Base-by-base conservation (phyloP, 31 red algal species). In the Endocladia muricata region DNA sequence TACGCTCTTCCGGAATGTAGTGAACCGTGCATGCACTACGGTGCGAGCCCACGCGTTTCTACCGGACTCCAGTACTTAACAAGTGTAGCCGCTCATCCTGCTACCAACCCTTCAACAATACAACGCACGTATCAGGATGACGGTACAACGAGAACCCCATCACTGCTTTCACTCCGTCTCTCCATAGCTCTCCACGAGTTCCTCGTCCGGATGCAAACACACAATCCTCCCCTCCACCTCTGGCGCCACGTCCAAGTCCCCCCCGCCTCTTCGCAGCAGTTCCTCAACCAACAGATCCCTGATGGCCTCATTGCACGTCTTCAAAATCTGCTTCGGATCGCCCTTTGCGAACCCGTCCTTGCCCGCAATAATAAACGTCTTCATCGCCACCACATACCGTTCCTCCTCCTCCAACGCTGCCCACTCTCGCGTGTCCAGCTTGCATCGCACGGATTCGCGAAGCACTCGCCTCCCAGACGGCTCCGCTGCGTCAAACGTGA, bases 401-500 rank as follows among this genome's bases (percentile, higher is more conserved):
- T 55, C 19, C 2, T 70, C 34, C 6, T 59, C 40, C 28, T 74
- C 38, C n/a, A 89, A 1, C 22, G 38, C 29, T 37, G 2, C 35
- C 64, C 55, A 51, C 34, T 54, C 41, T 39, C 56, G 55, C 22
- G 47, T 7, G 17, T 61, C 64, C 25, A 43, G 49, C 36, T 25
- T 64, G 58, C 59, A 68, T 33, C 41, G 22, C 1, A 83, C 67
- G 32, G 67, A 55, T 2, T 37, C 56, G 11, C 19, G 57, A 39
- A 65, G 67, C 15, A 93, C 40, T 1, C 89, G 74, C 43, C 37
- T 15, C 22, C 81, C 81, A 0, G 41, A 11, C 22, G 76, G 75
- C 3, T 52, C 31, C 7, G 44, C 38, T 25, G 89, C 82, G 82
- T 93, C 89, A 25, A 85, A 93, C 33, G 36, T 57, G 37, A 86